Evolutionary conservation across 768 basidiomycete species (phyloP), one percentile per base, ranked within the genome.

Genomic region (Suillus decipiens): DNA sequence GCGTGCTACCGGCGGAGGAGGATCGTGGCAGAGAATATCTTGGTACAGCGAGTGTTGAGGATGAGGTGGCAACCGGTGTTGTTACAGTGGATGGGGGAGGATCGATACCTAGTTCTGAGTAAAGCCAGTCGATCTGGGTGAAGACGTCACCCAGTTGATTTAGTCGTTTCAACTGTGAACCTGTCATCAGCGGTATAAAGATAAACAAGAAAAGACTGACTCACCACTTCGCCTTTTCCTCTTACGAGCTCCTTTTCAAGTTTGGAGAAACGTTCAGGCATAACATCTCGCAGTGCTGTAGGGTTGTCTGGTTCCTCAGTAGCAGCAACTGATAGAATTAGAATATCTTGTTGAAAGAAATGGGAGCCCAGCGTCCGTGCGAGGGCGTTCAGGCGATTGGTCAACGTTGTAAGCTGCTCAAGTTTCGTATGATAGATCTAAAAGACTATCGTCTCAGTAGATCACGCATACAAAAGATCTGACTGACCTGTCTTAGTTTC

Each of bases 201-300:
- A 24, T 33, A 45, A 59, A 59, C 60, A 47, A 64, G 36, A 45
- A n/a, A 36, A 31, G 19, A 33, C 1, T 37, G 42, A 80, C 90
- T 70, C 68, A 93, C 90, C 60, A 93, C 83, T 84, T 96, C 94
- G n/a, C 84, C 84, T 75, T 94, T 94, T 12, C 92, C 93, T 60
- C 89, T 81, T 11, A 91, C 87, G 19, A 95, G 82, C 70, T 95
- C 93, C 72, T 91, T 89, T 80, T 95, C 92, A 6, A 96, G 78
- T 68, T 80, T 88, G 53, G 86, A 81, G 70, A 96, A 92, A 14
- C 90, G 84, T 66, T 95, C 93, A 0, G 90, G 88, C 12, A 87
- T 89, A 17, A 95, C 90, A 68, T 95, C 90, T 28, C 84, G 80
- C 69, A 84, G 81, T 6, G 82, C 77, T 48, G 68, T 65, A 4